A percentile compares a stretch with the other conserved stretches of the same genome.
Conservation (phyloP, 1,284 basidiomycete genomes). For the Dichomitus squalens region DNA sequence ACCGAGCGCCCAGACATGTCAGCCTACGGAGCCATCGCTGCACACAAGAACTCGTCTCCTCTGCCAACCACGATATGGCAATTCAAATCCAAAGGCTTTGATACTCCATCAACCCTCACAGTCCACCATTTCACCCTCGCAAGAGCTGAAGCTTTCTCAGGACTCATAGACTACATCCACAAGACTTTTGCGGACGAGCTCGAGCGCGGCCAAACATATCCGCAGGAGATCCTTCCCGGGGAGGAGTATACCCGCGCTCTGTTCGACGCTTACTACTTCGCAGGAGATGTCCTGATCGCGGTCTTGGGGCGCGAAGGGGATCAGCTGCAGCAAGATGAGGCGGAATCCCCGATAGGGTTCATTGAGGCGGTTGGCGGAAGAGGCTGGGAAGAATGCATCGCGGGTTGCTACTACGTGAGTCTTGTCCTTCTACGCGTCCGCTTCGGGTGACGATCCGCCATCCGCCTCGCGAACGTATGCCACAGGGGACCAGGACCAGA, state of each 20-base stretch:
- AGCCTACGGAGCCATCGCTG: conserved; percentile 34
- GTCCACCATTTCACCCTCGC: conserved; percentile 68
- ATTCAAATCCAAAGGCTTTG: conserved; percentile 9
- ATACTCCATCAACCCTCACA: conserved; percentile 35
- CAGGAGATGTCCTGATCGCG: conserved; percentile 76
- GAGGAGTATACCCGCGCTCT: conserved; percentile 51
- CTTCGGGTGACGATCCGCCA: not conserved
- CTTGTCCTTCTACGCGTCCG: not conserved
- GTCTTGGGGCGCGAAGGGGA: conserved; percentile 40
- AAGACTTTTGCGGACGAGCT: conserved; percentile 73
- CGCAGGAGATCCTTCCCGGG: conserved; percentile 59
- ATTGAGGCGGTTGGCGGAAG: conserved; percentile 49
- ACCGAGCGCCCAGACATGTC: conserved; percentile 32
- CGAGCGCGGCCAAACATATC: conserved; percentile 80
- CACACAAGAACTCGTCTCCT: conserved; percentile 1
- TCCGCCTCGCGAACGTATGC: not conserved
- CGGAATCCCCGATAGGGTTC: conserved; percentile 39
- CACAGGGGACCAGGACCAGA: not conserved
- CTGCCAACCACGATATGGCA: conserved; percentile 34
- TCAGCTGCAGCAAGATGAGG: conserved; percentile 29
- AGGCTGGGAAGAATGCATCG: conserved; percentile 69
- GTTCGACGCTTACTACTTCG: conserved; percentile 78
- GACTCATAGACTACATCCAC: conserved; percentile 65
- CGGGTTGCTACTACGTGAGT: conserved; percentile 83
- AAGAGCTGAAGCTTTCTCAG: conserved; percentile 43